phyloP scores from a whole-genome alignment of 2,329 filamentous ascomycete genomes.

The Allantophomopsis lycopodina region DNA sequence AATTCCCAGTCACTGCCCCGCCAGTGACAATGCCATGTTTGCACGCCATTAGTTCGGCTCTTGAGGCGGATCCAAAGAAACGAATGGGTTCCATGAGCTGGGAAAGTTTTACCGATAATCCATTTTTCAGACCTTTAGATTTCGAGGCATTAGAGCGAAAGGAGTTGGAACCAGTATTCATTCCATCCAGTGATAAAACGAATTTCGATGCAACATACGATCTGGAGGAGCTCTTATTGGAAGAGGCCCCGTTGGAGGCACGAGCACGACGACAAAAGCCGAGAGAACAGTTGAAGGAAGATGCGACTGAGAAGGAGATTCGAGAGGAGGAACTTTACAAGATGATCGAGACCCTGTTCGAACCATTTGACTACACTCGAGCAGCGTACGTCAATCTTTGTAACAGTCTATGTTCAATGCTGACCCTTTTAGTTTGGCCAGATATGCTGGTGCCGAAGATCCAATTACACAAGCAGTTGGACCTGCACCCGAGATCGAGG shows the following conservation, averaged over 20 bases:
- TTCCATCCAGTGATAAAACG: constrained; percentile 91
- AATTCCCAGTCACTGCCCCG: constrained; percentile 84
- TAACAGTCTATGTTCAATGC: constrained; percentile 4
- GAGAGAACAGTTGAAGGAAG: constrained; percentile 78
- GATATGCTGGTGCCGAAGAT: constrained; percentile 19
- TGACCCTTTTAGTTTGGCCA: constrained; percentile 6
- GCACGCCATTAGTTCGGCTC: constrained; percentile 71
- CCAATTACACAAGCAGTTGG: constrained; percentile 8
- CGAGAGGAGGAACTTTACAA: constrained; percentile 86
- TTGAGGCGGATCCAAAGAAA: constrained; percentile 67
- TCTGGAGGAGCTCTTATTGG: constrained; percentile 80
- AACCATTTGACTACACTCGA: constrained; percentile 87
- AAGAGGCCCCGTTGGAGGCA: constrained; percentile 90
- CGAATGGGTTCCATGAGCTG: constrained; percentile 75
- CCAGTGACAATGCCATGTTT: constrained; percentile 80
- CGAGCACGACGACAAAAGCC: constrained; percentile 88
- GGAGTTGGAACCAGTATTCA: constrained; percentile 80
- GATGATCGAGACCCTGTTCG: constrained; percentile 88
- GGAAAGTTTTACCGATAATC: constrained; percentile 73
- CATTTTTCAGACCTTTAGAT: constrained; percentile 79
- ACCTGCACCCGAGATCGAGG: constrained; percentile 4
- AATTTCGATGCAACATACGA: constrained; percentile 99
- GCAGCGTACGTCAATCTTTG: constrained; percentile 47
- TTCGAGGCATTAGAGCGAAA: constrained; percentile 78
- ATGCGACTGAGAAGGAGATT: constrained; percentile 90